These are phyloP conservation scores for Helianthus tuberosus DNA, from an alignment of 129 eudicot species.

Conservation along the genomic window DNA sequence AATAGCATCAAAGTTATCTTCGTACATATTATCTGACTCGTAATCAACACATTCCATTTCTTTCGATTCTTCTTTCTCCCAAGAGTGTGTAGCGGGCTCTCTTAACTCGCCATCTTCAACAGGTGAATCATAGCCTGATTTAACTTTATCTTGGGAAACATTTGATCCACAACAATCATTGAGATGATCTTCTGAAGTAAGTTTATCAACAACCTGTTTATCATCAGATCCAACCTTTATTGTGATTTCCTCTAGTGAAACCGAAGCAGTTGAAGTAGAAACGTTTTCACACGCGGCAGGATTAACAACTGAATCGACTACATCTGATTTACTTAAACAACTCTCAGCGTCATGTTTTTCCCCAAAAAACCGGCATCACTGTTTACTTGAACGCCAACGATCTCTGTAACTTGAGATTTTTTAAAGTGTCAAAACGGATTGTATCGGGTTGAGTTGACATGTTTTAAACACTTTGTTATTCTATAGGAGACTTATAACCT, in stretches of 20 bases:
- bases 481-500: too few relatives aligned
- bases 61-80: conserved; percentile 55
- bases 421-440: too few relatives aligned
- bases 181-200: conserved; percentile 31
- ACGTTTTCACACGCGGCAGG: conserved; percentile 31
- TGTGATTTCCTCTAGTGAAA: conserved; percentile 14
- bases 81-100: conserved; percentile 25
- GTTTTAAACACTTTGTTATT: too few relatives aligned
- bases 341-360: conserved; percentile 23
- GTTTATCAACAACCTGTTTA: conserved; percentile 26
- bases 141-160: conserved; percentile 36
- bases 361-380: conserved; percentile 11
- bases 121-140: conserved; percentile 40
- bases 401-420: conserved; percentile 8
- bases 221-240: conserved; percentile 26
- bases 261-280: conserved; percentile 36
- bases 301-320: conserved; percentile 23
- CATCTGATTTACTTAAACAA: conserved; percentile 31
- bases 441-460: too few relatives aligned
- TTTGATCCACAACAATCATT: conserved; percentile 40
- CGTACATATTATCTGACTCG: conserved; percentile 66
- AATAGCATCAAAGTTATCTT: conserved; percentile 56
- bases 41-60: conserved; percentile 73
- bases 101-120: conserved; percentile 46
- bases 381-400: conserved; percentile 9